Evolutionary conservation across 2,329 filamentous ascomycete species (phyloP), one percentile per base, ranked within the genome.

Genomic region (Aspergillus glaucus): DNA sequence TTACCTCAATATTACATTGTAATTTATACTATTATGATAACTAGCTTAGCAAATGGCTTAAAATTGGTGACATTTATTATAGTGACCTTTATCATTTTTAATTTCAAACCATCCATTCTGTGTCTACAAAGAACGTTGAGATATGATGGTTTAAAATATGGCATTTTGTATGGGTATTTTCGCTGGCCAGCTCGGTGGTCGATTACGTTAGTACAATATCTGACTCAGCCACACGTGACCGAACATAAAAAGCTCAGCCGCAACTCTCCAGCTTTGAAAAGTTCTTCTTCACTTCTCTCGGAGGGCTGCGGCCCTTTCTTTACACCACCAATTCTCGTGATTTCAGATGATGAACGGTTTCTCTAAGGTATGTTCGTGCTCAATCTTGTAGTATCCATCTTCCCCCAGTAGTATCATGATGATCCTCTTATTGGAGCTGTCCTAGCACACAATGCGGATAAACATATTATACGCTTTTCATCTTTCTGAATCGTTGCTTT

Each of bases 401-500:
- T 24, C 14, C 22, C 36, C 32, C 21, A 7, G 44, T 45, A 26
- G 54, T 58, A 54, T 49, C 51, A 72, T 80, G 81, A 84, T 84
- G 80, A 83, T 60, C 61, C 65, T 64, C 66, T 74, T 86, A 87
- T 87, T 88, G 85, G 85, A 88, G 85, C 85, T 87, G 84, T 88
- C 85, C 82, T 79, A 79, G 75, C 67, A 65, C 52, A 67, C 61
- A 71, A 63, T 85, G 82, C 76, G 79, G 84, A 87, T 74, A 71
- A 66, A 76, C 73, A 72, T 69, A 72, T 69, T 68, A 79, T 83
- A 84, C 80, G 80, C 61, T 62, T 62, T 63, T 61, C 52, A 55
- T 60, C 48, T 59, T 51, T 58, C 60, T 62, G 61, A 66, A 56
- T 48, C 15, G 19, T 45, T 36, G 51, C 24, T 53, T 40, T 43